Evolutionary conservation across 192 early-diverging fungal species (phyloP).

Genomic region (Haplosporangium gracile): DNA sequence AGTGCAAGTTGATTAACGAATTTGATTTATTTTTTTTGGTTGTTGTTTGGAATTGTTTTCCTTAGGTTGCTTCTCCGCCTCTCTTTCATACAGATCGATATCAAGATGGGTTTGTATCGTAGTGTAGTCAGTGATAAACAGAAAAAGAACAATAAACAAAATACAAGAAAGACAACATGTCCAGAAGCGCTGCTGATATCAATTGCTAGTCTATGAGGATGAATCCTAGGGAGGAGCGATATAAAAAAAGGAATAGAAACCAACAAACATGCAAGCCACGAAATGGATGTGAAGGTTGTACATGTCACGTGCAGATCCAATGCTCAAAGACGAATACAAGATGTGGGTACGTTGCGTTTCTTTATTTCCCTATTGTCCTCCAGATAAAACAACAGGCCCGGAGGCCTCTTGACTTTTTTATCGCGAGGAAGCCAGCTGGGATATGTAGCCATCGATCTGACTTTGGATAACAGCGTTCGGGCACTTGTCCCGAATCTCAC

Average conservation of each 20-base stretch:
- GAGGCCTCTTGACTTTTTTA: not conserved
- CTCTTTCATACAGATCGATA: not conserved
- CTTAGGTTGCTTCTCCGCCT: not conserved
- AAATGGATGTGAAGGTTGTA: not conserved
- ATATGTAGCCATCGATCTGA: constrained; percentile 44
- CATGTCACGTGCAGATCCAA: not conserved
- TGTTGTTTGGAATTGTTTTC: not conserved
- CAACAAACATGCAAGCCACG: not conserved
- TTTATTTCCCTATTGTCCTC: not conserved
- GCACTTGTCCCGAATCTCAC: constrained; percentile 52
- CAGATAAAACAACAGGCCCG: not conserved
- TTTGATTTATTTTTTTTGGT: not conserved
- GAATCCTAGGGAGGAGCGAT: not conserved
- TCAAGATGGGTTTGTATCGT: not conserved
- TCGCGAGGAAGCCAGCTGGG: constrained; percentile 24
- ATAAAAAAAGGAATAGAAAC: not conserved
- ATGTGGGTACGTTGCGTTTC: no score
- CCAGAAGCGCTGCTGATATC: no score
- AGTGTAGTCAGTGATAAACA: not conserved
- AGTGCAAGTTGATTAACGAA: not conserved
- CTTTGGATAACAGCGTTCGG: constrained; percentile 42
- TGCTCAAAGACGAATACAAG: not conserved
- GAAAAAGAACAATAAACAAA: not conserved
- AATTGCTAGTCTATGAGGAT: no score
- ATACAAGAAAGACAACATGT: not conserved